Evolutionary conservation across 1,139 yeast genomes (phyloP), one percentile per base, ranked within the genome.

Genomic region (Taphrina deformans): DNA sequence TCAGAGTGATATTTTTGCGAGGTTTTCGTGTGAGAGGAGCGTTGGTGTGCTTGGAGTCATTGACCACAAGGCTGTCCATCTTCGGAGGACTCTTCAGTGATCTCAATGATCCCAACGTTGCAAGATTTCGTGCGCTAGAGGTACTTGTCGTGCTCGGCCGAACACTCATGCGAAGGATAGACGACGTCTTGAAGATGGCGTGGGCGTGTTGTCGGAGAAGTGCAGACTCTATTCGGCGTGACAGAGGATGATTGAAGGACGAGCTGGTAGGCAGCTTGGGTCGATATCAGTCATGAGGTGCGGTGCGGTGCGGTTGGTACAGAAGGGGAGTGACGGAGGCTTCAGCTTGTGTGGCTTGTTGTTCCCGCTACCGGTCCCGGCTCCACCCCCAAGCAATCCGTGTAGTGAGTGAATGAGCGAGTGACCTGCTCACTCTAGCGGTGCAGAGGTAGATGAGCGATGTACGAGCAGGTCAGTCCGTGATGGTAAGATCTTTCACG

Each of bases 71-170:
- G 26, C 46, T 35, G 46, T 59, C 63, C 50, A 59, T 26, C 24
- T 16, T 35, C 12, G 63, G 63, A 14, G 63, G 63, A 16, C 56
- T 48, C 29, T 59, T 59, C 41, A 59, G 26, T 14, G 46, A 33
- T 26, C 56, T 35, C 50, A 59, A 23, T 21, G 56, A 41, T 9
- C 63, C 63, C 14, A 59, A 51, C 14, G 63, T 59, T 21, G 63
- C 63, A 10, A 40, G 27, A 29, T 59, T 59, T 23, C 63, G 35
- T 23, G 58, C 58, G 35, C 48, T 35, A 3, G 58, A 53, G 5
- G 48, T 21, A 24, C 58, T 48, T 48, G 21, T 26, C 33, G 35
- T 18, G 2, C 35, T 16, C 35, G 53, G 53, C 12, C 53, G 53
- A 27, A n/a, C 21, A 14, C 23, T 48, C 53, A 48, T 48, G 53